Evolutionary conservation across 192 early-diverging fungal genomes (phyloP), one percentile per base, ranked within the genome.

Genomic region (Dissophora ornata): DNA sequence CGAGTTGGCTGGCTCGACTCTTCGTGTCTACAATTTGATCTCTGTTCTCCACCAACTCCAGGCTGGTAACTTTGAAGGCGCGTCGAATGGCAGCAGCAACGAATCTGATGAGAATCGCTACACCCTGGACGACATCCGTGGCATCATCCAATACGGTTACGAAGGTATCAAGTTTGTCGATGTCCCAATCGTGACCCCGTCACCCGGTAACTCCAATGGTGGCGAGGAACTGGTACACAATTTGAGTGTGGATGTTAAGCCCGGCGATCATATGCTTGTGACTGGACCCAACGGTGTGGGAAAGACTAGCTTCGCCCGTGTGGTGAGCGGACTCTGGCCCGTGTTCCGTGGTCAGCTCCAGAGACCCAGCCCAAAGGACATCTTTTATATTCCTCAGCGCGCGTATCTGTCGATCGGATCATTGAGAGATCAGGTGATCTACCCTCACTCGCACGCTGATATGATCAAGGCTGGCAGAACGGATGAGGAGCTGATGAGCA

Each of bases 381-480:
- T 99, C 69, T 97, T 98, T 77, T 99, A 99, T 83, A 94, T 99
- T 52, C 98, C 98, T 38, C 98, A 99, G 82, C 89, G 95, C 34
- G 95, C 98, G 18, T 99, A 99, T 73, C 85, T 99, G 32, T 89
- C 93, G 44, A 77, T 96, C 16, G 96, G 98, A 25, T 96, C 93
- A 7, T 77, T 99, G 66, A 92, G 98, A 67, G 97, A 98, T 81
- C 96, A 98, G 84, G 83, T 99, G 56, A 97, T 98, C 51, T 99
- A 99, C 80, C 98, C 98, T 11, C 90, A 98, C 85, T 92, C 90
- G 29, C 79, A 82, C 18, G 85, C 83, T 8, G 94, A 98, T 51
- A 96, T 97, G 94, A 52, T 78, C 15, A 83, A 77, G 22, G 85
- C 84, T 29, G 88, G 90, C 19, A 80, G 89, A 16, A 93, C 92